Evolutionary conservation across 83 land plant species (phyloP), one percentile per base, ranked within the genome.

Genomic region (Isoetes engelmannii): DNA sequence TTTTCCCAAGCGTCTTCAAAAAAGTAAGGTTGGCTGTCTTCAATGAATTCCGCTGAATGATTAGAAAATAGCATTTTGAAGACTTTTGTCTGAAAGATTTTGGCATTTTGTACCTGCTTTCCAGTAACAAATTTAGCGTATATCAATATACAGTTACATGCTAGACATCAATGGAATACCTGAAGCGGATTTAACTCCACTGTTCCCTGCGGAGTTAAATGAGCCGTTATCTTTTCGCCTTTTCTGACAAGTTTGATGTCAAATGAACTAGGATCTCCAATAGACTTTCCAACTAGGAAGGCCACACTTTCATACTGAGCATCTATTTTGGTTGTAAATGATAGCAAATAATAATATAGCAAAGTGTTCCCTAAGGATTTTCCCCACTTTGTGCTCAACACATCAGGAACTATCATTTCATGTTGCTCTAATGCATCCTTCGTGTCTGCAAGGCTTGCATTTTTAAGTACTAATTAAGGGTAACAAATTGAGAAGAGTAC

Each of bases 361-460:
- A 92, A 75, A 63, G n/a, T 15, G 18, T 56, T 45, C 6, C 61
- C 28, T 20, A 76, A 69, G 21, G 18, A 47, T 13, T n/a, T 45
- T 13, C 46, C 37, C 85, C 82, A 83, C 19, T 82, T 64, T 9
- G 68, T 74, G 72, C 61, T 72, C 43, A 88, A 82, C 21, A 75
- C 79, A 74, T 73, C 74, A 53, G 97, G 99, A 44, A 85, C 74
- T 9, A 79, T 59, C 83, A 83, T 85, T 54, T 87, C 92, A 75
- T 88, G 81, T 7, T 83, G 76, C 55, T 86, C 90, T 62, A 44
- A 60, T n/a, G 21, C 9, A 13, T n/a, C 9, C 9, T 20, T 20
- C 21, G 12, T 60, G 10, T 20, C 18, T 8, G 20, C 21, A 60
- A 21, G 3, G 3, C 21, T 60, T 12, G 21, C 63, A 13, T n/a